Evolutionary conservation across 1,139 yeast genomes (phyloP), one percentile per base, ranked within the genome.

Genomic region (Candida frijolesensis): DNA sequence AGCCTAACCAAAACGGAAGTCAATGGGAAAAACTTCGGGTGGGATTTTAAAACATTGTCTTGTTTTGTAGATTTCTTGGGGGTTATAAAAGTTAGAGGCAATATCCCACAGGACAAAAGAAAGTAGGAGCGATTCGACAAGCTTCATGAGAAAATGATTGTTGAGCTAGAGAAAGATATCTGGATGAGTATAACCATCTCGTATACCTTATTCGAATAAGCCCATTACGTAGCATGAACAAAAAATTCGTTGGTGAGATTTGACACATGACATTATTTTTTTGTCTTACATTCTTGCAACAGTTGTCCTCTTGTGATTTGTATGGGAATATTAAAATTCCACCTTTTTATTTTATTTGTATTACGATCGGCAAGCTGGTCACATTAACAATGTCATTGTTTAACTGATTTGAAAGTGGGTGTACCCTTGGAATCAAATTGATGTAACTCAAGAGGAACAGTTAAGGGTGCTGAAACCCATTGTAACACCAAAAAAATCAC

Each of bases 251-350:
- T 38, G 42, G 30, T 22, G 7, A 19, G 22, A 29, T 22, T 38
- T 38, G 42, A 22, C 42, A 22, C 42, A 38, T 38, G 42, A 38
- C 30, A 38, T 3, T 38, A 19, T 38, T 19, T 22, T 22, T 38
- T 19, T 6, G 29, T 2, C 30, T 38, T 7, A 12, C 42, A 5
- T 22, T 38, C 16, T 25, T 38, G n/a, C 16, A 12, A 25, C 29
- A 25, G 2, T 25, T 38, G 32, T 22, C 22, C 22, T 4, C 22
- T 19, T 19, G 22, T 19, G 22, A 3, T 19, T 19, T 19, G 22
- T 19, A 19, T 25, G 29, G 29, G 29, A 5, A n/a, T 32, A 12
- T 32, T 12, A 32, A 32, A 32, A 32, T 32, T 32, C 34, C 34
- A 32, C 18, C 11, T 16, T 19, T 34, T 16, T 34, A 19, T 34